Percentiles rank a stretch among this genome's conserved stretches.
These are phyloP conservation scores for Hypoxylon subgilvum DNA, from an alignment of 495 filamentous ascomycete genomes.

Conservation along the genomic window DNA sequence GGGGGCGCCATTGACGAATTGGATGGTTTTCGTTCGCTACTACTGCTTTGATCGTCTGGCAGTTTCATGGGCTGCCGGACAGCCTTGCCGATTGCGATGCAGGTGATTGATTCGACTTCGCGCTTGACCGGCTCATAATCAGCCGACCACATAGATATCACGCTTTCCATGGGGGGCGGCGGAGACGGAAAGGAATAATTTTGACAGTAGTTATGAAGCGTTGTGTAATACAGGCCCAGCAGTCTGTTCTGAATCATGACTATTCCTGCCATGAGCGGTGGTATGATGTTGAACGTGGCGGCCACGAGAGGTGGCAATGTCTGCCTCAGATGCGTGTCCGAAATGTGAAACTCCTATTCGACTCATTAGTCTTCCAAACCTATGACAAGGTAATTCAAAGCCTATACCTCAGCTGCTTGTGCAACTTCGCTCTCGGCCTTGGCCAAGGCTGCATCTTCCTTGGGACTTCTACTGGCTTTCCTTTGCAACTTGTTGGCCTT, in stretches of 20 bases:
- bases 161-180: slow-evolving; percentile 72
- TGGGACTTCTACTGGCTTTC: slow-evolving; percentile 73
- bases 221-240: slow-evolving; percentile 83
- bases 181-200: slow-evolving; percentile 74
- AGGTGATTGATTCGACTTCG: slow-evolving; percentile 74
- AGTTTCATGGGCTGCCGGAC: slow-evolving; percentile 66
- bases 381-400: too few relatives aligned
- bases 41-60: slow-evolving; percentile 34
- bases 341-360: slow-evolving; percentile 73
- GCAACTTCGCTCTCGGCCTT: slow-evolving; percentile 82
- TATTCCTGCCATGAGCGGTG: slow-evolving; percentile 74
- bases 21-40: slow-evolving; percentile 22
- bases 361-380: slow-evolving; percentile 6
- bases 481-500: slow-evolving; percentile 72
- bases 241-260: slow-evolving; percentile 84
- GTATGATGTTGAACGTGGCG: slow-evolving; percentile 78
- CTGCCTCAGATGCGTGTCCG: slow-evolving; percentile 80
- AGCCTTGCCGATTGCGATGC: slow-evolving; percentile 75
- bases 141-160: slow-evolving; percentile 72
- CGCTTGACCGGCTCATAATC: slow-evolving; percentile 69
- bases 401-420: slow-evolving; percentile 66
- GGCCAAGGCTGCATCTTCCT: slow-evolving; percentile 76
- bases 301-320: slow-evolving; percentile 76
- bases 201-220: slow-evolving; percentile 77
- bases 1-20: slow-evolving; percentile 20